phyloP scores from a whole-genome alignment of 1,139 yeast genomes.

The Yamadazyma triangularis region DNA sequence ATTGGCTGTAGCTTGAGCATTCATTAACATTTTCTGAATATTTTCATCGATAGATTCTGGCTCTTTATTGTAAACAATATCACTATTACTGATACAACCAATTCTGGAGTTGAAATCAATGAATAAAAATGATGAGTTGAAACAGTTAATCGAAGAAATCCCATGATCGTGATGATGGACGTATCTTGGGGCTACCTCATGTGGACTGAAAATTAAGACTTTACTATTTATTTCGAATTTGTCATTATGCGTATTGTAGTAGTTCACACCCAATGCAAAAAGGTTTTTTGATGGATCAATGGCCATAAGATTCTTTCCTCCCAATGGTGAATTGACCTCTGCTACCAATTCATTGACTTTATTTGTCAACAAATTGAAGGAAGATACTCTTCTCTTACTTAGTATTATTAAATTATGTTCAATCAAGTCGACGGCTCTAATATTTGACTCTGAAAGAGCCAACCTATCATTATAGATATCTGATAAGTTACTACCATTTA shows the following conservation, averaged over 20 bases:
- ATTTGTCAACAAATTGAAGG: slow-evolving; percentile 52
- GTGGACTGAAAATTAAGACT: neutral
- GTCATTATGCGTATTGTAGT: slow-evolving; percentile 31
- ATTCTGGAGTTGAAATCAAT: slow-evolving; percentile 46
- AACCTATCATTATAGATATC: neutral
- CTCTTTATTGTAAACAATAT: neutral
- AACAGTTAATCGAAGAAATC: slow-evolving; percentile 51
- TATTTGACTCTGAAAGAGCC: slow-evolving; percentile 47
- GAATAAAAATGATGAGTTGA: slow-evolving; percentile 43
- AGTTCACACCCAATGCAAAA: neutral
- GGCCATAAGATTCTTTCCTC: slow-evolving; percentile 52
- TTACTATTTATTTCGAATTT: slow-evolving; percentile 54
- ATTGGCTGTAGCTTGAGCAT: slow-evolving; percentile 44
- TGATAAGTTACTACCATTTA: slow-evolving; percentile 28
- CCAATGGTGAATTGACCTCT: slow-evolving; percentile 42
- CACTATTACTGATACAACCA: slow-evolving; percentile 29
- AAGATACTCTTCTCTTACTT: slow-evolving; percentile 61
- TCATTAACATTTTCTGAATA: slow-evolving; percentile 17
- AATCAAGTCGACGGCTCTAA: slow-evolving; percentile 51
- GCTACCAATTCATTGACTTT: slow-evolving; percentile 46
- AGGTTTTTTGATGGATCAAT: slow-evolving; percentile 8
- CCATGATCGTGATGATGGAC: slow-evolving; percentile 48
- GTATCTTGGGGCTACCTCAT: slow-evolving; percentile 47
- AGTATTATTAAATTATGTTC: slow-evolving; percentile 59
- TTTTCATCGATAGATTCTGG: slow-evolving; percentile 19